A percentile compares a stretch with the other conserved stretches of the same genome.
These are phyloP conservation scores for Nicotiana knightiana DNA, from an alignment of 257 asterid species.

Conservation along the genomic window DNA sequence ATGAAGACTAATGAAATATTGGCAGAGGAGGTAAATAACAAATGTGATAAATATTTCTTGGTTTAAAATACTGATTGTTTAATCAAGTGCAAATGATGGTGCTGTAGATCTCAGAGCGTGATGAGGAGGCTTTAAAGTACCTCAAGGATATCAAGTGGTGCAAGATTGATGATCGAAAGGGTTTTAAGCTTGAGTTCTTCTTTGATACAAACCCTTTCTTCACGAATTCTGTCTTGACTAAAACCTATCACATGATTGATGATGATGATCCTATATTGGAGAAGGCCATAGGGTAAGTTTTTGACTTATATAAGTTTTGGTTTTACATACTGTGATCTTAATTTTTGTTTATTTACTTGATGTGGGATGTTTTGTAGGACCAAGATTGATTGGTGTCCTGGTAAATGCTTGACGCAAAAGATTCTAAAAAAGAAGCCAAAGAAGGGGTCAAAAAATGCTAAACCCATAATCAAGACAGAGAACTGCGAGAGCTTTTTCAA, in stretches of 20 bases:
- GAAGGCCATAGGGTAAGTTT: conserved; percentile 68
- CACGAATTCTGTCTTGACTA: conserved; percentile 63
- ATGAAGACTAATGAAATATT: conserved; percentile 65
- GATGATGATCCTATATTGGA: conserved; percentile 70
- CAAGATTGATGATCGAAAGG: conserved; percentile 60
- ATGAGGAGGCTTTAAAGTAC: conserved; percentile 70
- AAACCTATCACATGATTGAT: conserved; percentile 73
- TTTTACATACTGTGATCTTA: neutral
- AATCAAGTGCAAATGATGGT: neutral
- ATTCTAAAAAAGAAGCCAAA: conserved; percentile 72
- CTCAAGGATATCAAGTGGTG: conserved; percentile 81
- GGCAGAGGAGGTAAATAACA: conserved; percentile 55
- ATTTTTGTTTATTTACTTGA: neutral
- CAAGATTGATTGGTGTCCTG: conserved; percentile 67
- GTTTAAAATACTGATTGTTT: neutral
- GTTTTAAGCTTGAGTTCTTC: conserved; percentile 81
- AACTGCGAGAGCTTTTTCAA: conserved; percentile 84
- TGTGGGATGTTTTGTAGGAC: conserved; percentile 46
- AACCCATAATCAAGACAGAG: conserved; percentile 62
- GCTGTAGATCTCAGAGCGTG: conserved; percentile 69
- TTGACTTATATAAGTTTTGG: neutral
- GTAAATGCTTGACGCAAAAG: conserved; percentile 78
- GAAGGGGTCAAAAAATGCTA: conserved; percentile 63
- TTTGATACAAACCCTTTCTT: conserved; percentile 75
- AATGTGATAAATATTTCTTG: neutral